Evolutionary conservation across 805 yeast genomes (phyloP).

Genomic region (Monosporozyma servazzii): DNA sequence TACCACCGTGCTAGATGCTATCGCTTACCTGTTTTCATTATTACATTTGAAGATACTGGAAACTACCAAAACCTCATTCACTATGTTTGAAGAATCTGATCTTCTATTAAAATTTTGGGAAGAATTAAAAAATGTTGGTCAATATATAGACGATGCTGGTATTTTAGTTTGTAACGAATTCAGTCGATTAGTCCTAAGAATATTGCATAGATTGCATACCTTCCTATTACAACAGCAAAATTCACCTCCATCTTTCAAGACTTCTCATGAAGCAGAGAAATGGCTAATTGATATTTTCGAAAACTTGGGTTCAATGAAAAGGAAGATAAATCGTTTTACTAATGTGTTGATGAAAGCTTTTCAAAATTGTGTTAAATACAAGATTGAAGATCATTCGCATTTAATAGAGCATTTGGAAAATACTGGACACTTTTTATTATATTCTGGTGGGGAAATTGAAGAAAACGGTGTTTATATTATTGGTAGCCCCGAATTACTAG

Average conservation of each 20-base stretch:
- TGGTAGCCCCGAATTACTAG: constrained; percentile 47
- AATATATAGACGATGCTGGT: constrained; percentile 71
- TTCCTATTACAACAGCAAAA: constrained; percentile 66
- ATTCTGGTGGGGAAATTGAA: constrained; percentile 58
- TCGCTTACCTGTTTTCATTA: constrained; percentile 58
- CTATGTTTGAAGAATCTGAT: constrained; percentile 87
- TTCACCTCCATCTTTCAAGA: constrained; percentile 44
- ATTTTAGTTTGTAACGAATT: constrained; percentile 73
- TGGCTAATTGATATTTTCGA: constrained; percentile 65
- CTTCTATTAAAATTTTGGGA: constrained; percentile 78
- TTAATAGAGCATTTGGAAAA: constrained; percentile 52
- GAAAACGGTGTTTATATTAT: constrained; percentile 70
- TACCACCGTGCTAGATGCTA: constrained; percentile 59
- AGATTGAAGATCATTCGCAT: constrained; percentile 40
- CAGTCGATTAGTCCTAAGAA: constrained; percentile 50
- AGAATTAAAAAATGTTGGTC: constrained; percentile 67
- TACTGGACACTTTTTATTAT: constrained; percentile 66
- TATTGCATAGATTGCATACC: constrained; percentile 57
- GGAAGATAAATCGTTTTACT: constrained; percentile 74
- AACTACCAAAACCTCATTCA: constrained; percentile 59
- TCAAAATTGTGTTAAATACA: constrained; percentile 61
- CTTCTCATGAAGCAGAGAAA: constrained; percentile 38
- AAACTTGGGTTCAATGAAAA: constrained; percentile 63
- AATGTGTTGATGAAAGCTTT: constrained; percentile 58
- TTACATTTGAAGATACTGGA: constrained; percentile 72